Evolutionary conservation across 805 yeast species (phyloP), one percentile per base, ranked within the genome.

Genomic region (Huiozyma sinensis): DNA sequence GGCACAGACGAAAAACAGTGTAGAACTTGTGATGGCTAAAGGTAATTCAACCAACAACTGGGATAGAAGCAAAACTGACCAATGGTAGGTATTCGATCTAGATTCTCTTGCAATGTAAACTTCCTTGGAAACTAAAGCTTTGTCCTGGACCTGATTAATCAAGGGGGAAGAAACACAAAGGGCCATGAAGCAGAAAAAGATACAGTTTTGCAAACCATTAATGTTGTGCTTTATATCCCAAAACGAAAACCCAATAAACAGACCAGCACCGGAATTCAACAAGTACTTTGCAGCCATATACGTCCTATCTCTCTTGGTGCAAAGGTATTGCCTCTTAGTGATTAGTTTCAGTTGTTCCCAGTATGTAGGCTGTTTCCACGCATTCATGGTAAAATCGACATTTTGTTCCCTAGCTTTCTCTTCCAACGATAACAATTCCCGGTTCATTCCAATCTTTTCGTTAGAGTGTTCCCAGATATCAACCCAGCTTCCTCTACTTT

Each of bases 181-280:
- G 37, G 81, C 67, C 68, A 81, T 66, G 55, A 83, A 79, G 39
- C 75, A 69, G 44, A 76, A 70, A 56, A 81, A 76, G 71, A 80
- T 69, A 53, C 74, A 70, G 60, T 80, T 73, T 57, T 72, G 79
- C 58, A 80, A 67, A 47, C 84, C 85, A 42, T 71, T 68, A 37
- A 76, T 53, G 28, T 74, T 61, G 41, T 67, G 65, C 44, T 70
- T 72, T 36, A 80, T 72, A 48, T 79, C 70, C 72, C 76, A 81
- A 66, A 80, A 85, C 0, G 82, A 69, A 60, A 86, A 85, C 33
- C 95, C 95, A 50, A 79, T 73, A 55, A 83, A 78, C 10, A 84
- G 54, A 39, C 86, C 78, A 38, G 79, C 70, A 17, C 75, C 62
- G 35, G 73, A 62, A 48, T 69, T 67, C 52, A 78, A 63, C 50